Evolutionary conservation across 148 eudicot genomes (phyloP).

Genomic region (Amaranthus cruentus): DNA sequence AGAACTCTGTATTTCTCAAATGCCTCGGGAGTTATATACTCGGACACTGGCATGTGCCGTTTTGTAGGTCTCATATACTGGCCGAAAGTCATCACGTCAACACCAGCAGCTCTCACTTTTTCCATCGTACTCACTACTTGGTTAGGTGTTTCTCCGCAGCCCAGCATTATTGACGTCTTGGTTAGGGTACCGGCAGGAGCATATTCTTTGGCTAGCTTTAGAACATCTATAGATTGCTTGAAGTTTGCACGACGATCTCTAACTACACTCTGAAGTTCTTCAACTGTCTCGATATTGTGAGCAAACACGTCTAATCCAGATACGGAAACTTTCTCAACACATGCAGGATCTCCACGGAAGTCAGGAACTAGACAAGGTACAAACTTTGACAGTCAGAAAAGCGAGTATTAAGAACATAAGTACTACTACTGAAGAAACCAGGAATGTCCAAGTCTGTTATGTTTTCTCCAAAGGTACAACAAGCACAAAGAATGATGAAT

Average conservation of each 20-base stretch:
- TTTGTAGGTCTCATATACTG: constrained; percentile 96
- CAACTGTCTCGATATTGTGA: constrained; percentile 96
- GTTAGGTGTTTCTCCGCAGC: constrained; percentile 95
- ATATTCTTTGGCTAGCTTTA: constrained; percentile 70
- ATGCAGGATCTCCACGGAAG: constrained; percentile 73
- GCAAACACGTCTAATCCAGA: constrained; percentile 93
- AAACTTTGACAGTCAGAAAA: constrained; percentile 5
- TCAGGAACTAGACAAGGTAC: constrained; percentile 67
- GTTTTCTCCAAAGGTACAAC: too few species aligned
- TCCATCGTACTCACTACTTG: constrained; percentile 93
- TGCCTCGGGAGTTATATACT: constrained; percentile 87
- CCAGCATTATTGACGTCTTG: constrained; percentile 90
- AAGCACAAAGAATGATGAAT: too few species aligned
- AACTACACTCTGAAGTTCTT: constrained; percentile 83
- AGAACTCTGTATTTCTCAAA: constrained; percentile 73
- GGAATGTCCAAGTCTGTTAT: too few species aligned
- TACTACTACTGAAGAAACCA: too few species aligned
- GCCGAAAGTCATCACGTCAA: constrained; percentile 96
- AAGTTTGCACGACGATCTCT: constrained; percentile 96
- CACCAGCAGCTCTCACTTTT: constrained; percentile 96
- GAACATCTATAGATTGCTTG: constrained; percentile 82
- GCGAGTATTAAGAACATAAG: not conserved
- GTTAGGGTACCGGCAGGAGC: constrained; percentile 94
- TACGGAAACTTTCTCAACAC: constrained; percentile 84
- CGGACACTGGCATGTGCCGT: constrained; percentile 95